Conservation (phyloP, 345 rosid species). For the Xanthoceras sorbifolium region DNA sequence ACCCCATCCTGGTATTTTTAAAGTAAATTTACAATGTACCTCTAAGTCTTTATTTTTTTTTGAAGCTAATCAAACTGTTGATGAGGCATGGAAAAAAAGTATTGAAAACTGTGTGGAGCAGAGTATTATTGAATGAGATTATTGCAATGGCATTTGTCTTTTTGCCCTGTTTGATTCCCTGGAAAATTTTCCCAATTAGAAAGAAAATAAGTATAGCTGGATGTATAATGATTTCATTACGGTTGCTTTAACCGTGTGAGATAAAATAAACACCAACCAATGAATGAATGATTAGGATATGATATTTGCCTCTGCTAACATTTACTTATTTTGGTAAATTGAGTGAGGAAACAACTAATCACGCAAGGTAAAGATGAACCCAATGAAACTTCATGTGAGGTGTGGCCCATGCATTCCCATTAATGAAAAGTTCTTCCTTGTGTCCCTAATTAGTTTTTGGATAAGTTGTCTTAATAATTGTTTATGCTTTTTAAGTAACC, state of each 20-base stretch:
- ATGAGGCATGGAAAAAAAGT: neutral
- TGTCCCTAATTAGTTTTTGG: constrained; percentile 4
- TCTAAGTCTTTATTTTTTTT: neutral
- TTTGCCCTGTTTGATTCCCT: neutral
- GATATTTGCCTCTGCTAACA: neutral
- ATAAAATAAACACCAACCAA: neutral
- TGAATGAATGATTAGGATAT: neutral
- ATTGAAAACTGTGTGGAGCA: neutral
- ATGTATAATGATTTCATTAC: neutral
- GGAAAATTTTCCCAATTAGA: neutral
- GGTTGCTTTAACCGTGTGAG: neutral
- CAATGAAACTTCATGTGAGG: neutral
- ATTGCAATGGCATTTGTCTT: neutral
- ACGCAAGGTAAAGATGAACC: neutral
- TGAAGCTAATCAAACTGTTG: constrained; percentile 11
- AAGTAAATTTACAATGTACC: neutral
- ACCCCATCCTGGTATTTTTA: neutral
- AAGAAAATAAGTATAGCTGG: neutral
- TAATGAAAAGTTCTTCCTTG: neutral
- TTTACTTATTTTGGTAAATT: constrained; percentile 9
- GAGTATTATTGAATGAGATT: neutral
- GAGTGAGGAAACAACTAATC: neutral
- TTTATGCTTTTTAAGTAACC: constrained; percentile 1
- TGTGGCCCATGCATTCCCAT: neutral
- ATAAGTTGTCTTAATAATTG: constrained; percentile 8